phyloP scores from a whole-genome alignment of 495 filamentous ascomycete genomes.

The Neurospora intermedia region DNA sequence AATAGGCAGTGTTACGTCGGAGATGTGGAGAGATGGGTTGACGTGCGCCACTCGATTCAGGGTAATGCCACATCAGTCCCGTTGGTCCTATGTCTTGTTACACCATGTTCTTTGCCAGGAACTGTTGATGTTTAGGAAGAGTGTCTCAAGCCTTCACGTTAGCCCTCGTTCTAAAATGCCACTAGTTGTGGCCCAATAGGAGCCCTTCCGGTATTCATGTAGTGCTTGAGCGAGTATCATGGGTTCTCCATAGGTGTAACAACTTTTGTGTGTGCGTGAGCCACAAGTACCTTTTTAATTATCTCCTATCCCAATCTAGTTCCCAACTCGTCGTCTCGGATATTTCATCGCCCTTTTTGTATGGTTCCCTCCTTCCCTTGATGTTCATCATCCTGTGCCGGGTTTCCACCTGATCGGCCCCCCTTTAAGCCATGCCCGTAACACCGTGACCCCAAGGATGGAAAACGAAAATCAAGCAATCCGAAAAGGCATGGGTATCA shows the following conservation, averaged over 20 bases:
- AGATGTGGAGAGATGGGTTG: background rate
- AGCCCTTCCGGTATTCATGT: background rate
- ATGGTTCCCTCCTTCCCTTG: background rate
- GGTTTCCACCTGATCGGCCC: background rate
- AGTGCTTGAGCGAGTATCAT: background rate
- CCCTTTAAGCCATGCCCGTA: background rate
- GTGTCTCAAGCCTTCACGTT: background rate
- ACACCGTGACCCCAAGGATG: background rate
- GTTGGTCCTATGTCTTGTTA: background rate
- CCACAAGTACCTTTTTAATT: background rate
- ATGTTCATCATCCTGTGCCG: background rate
- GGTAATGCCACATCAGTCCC: background rate
- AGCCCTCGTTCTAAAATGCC: background rate
- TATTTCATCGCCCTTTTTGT: background rate
- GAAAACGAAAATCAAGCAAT: background rate
- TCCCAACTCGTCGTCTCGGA: background rate
- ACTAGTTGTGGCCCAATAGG: background rate
- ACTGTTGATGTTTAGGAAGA: background rate
- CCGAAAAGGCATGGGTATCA: background rate
- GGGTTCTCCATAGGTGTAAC: background rate
- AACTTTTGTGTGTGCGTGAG: background rate
- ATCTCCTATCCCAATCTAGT: background rate
- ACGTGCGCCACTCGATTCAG: background rate
- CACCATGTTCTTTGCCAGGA: background rate
- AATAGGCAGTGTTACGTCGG: background rate